A percentile compares a stretch with the other conserved stretches of the same genome.
Conservation (phyloP, 345 rosid genomes). For the Gossypium longicalyx region DNA sequence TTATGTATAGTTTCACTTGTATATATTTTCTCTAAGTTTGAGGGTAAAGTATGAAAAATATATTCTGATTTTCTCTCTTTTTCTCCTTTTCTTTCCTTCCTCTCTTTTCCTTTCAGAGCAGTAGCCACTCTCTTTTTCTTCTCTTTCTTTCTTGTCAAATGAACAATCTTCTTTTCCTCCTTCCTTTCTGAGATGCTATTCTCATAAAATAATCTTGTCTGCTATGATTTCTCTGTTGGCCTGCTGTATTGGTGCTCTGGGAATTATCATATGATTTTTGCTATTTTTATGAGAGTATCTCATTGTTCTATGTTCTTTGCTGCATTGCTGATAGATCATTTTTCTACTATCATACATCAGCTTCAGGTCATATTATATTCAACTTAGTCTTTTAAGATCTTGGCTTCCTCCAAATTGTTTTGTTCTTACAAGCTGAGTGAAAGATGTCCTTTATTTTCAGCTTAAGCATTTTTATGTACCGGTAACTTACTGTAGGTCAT, state of each 20-base stretch:
- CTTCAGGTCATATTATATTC: background rate
- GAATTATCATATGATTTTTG: background rate
- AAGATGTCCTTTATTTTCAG: background rate
- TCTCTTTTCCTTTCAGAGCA: no score
- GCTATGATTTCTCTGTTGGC: background rate
- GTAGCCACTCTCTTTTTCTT: background rate
- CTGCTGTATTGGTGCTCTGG: background rate
- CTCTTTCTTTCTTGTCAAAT: no score
- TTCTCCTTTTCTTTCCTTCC: no score
- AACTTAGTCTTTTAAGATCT: background rate
- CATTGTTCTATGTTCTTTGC: background rate
- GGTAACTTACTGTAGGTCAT: constrained; percentile 46
- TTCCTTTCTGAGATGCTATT: background rate
- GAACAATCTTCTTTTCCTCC: background rate
- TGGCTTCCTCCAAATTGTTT: background rate
- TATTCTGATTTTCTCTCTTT: no score
- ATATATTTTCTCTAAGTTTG: no score
- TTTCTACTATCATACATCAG: background rate
- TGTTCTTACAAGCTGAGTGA: background rate
- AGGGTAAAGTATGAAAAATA: no score
- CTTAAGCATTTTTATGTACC: background rate
- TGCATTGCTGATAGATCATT: background rate
- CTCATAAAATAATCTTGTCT: background rate
- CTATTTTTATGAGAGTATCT: background rate
- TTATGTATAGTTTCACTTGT: no score